These are phyloP conservation scores for Multifurca ochricompacta DNA, from an alignment of 768 basidiomycete genomes.

Conservation along the genomic window DNA sequence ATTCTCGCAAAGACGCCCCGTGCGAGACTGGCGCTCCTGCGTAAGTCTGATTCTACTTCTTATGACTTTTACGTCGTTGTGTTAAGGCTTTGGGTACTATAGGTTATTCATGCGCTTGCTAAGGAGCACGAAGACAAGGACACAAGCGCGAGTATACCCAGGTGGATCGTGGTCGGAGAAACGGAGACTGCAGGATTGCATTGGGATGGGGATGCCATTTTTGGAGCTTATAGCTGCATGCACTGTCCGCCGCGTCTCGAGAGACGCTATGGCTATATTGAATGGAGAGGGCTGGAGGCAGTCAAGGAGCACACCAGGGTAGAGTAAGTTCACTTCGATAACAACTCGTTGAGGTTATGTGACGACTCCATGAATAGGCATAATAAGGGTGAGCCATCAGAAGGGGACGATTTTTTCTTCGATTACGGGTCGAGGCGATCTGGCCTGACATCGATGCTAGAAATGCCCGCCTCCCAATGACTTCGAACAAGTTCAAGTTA, in stretches of 20 bases:
- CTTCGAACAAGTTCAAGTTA: too few relatives aligned
- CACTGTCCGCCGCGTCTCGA: not conserved
- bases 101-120: not conserved
- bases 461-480: too few relatives aligned
- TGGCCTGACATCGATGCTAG: not conserved
- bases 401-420: constrained; percentile 5
- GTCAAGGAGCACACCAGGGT: not conserved
- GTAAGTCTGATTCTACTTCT: not conserved
- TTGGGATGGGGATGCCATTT: not conserved
- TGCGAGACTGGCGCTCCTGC: constrained; percentile 7
- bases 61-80: not conserved
- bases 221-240: not conserved
- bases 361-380: not conserved
- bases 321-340: not conserved
- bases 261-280: not conserved
- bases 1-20: not conserved
- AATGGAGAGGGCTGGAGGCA: not conserved
- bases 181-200: not conserved
- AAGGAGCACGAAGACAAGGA: not conserved
- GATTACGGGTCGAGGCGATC: not conserved
- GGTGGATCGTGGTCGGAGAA: not conserved
- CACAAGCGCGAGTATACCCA: too few relatives aligned
- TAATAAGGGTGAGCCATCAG: not conserved
- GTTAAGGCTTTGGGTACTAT: not conserved
- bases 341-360: not conserved